These are phyloP conservation scores for Eutypa lata DNA, from an alignment of 2,329 filamentous ascomycete species.

Conservation along the genomic window DNA sequence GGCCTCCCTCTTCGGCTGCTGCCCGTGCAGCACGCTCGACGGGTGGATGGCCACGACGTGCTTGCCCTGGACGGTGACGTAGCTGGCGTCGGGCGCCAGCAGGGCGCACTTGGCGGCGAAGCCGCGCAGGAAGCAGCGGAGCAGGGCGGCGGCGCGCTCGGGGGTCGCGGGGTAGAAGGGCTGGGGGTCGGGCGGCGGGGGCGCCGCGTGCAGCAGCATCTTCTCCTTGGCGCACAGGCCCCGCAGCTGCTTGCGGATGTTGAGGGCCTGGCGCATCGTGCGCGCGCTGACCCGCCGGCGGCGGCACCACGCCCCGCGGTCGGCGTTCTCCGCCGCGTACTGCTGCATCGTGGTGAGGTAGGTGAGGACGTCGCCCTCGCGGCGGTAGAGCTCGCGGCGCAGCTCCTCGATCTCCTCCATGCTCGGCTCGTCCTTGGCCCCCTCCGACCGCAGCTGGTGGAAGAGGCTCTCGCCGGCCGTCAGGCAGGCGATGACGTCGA, in stretches of 20 bases:
- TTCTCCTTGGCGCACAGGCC: constrained; percentile 51
- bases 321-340: constrained; percentile 54
- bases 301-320: constrained; percentile 57
- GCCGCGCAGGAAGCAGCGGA: constrained; percentile 61
- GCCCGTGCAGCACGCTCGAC: constrained; percentile 58
- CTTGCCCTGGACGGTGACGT: constrained; percentile 57
- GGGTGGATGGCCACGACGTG: constrained; percentile 62
- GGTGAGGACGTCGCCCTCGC: constrained; percentile 64
- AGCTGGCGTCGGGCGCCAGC: constrained; percentile 58
- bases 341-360: constrained; percentile 62
- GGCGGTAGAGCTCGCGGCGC: constrained; percentile 56
- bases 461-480: constrained; percentile 64
- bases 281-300: constrained; percentile 53
- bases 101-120: constrained; percentile 61
- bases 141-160: constrained; percentile 49
- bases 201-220: constrained; percentile 42
- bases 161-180: constrained; percentile 53
- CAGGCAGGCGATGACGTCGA: constrained; percentile 74
- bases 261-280: constrained; percentile 61
- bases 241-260: constrained; percentile 60
- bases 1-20: constrained; percentile 53
- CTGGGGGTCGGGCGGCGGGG: constrained; percentile 51
- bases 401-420: constrained; percentile 50
- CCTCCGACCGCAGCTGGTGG: constrained; percentile 53
- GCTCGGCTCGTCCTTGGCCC: constrained; percentile 35